Evolutionary conservation across 352 stramenopile genomes (phyloP).

Genomic region (Phytophthora sp.): DNA sequence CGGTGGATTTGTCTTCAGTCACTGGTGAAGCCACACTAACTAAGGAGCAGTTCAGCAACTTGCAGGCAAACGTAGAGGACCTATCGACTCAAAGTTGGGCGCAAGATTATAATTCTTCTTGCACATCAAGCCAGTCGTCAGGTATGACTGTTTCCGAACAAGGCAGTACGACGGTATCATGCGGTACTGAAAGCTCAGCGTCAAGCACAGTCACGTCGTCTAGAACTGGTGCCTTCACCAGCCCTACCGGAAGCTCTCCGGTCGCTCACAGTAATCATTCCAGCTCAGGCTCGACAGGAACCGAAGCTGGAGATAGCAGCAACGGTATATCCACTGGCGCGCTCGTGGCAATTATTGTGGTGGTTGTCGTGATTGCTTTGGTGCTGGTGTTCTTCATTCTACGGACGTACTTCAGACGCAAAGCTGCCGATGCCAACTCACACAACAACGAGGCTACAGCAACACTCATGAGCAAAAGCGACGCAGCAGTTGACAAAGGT

Average conservation of each 20-base stretch:
- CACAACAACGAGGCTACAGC: constrained; percentile 40
- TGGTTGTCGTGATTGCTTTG: constrained; percentile 44
- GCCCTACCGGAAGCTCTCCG: neutral
- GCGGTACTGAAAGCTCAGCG: neutral
- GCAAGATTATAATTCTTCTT: neutral
- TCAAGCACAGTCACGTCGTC: neutral
- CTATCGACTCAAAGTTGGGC: too few species aligned
- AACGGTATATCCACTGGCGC: constrained; percentile 39
- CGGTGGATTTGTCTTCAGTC: too few species aligned
- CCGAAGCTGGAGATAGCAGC: constrained; percentile 3
- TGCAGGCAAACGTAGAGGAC: neutral
- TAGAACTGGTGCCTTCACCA: neutral
- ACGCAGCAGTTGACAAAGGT: constrained; percentile 45
- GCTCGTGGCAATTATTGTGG: constrained; percentile 58
- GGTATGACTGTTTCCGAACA: neutral
- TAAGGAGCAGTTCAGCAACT: neutral
- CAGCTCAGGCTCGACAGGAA: neutral
- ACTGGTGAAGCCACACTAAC: too few species aligned
- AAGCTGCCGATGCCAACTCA: constrained; percentile 14
- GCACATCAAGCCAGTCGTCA: neutral
- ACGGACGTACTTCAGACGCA: constrained; percentile 38
- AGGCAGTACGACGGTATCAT: neutral
- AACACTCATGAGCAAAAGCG: constrained; percentile 57
- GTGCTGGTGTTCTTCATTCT: constrained; percentile 50
- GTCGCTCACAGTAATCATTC: neutral